Base-by-base conservation (phyloP, 306 rosid species). In the Rubus parviflorus region DNA sequence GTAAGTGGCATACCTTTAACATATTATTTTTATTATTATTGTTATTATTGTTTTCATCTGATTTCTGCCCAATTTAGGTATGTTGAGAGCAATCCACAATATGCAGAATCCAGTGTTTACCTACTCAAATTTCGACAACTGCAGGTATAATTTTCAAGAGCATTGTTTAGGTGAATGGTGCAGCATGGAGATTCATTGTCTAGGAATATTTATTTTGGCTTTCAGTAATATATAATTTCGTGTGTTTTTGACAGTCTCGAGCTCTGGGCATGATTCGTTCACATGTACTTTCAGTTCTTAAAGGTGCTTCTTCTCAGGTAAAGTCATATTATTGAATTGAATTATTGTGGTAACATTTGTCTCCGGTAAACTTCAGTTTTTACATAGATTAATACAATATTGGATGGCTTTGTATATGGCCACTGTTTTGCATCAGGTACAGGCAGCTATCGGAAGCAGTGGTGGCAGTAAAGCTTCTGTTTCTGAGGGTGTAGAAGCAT, bases 401-500 rank as follows among this genome's bases (percentile, higher is more conserved):
- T 47, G 68, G 8, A 3, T 20, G 15, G 13, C 71, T 60, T 43
- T 71, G 23, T 13, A 57, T 51, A 23, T 64, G 64, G 22, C 69
- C 67, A 41, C 46, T 72, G 70, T 74, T 85, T 72, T 86, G 64
- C 81, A 70, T 85, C 83, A 96, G 99, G 99, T 96, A 81, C 97
- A 87, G 79, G 91, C 88, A 86, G 96, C 96, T 47, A 91, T 96
- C 60, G 96, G 97, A 47, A 90, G 86, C 81, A 92, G 85, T 78
- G 87, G 90, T 57, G 87, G 87, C 73, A 87, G 79, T 88, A 95
- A 83, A 77, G 68, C 92, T 64, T 81, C 91, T 83, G 86, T 96
- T 75, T 91, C 99, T 12, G 99, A 96, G 87, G 98, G 99, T 79
- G 98, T 96, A 20, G 98, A 92, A 88, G 96, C 99, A 83, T 92